phyloP scores from a whole-genome alignment of 139 green algal genomes.

The Picochlorum sp. region DNA sequence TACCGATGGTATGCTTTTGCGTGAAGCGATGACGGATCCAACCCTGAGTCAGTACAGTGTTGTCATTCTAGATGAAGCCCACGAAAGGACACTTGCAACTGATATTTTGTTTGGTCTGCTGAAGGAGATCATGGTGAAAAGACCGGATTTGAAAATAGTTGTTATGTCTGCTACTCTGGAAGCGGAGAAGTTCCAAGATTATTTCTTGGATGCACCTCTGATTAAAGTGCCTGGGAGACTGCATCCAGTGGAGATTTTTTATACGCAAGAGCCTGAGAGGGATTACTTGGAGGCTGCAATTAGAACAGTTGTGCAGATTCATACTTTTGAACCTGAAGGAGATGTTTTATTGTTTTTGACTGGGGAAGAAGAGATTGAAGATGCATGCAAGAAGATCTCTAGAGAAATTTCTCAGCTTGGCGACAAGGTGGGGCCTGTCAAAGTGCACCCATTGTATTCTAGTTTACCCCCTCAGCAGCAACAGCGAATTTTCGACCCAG shows the following conservation, averaged over 20 bases:
- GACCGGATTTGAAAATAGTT: constrained; percentile 92
- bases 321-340: constrained; percentile 71
- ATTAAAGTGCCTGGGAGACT: constrained; percentile 96
- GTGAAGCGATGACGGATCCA: constrained; percentile 85
- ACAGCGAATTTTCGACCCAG: constrained; percentile 92
- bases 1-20: constrained; percentile 95
- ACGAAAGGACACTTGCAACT: constrained; percentile 77
- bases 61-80: constrained; percentile 82
- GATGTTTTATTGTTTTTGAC: constrained; percentile 98
- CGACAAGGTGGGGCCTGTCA: constrained; percentile 68
- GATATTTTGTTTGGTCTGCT: constrained; percentile 84
- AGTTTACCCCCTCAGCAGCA: constrained; percentile 91
- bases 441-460: constrained; percentile 95
- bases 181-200: constrained; percentile 98
- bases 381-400: constrained; percentile 52
- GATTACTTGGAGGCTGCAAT: constrained; percentile 98
- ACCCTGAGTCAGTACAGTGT: constrained; percentile 69
- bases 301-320: constrained; percentile 94
- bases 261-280: constrained; percentile 94
- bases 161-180: constrained; percentile 99
- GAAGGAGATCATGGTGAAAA: constrained; percentile 80
- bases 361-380: constrained; percentile 99
- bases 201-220: constrained; percentile 90
- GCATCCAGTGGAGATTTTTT: constrained; percentile 99
- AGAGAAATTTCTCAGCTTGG: constrained; percentile 22